phyloP scores from a whole-genome alignment of 23 red algal genomes.

The Gracilaria domingensis region DNA sequence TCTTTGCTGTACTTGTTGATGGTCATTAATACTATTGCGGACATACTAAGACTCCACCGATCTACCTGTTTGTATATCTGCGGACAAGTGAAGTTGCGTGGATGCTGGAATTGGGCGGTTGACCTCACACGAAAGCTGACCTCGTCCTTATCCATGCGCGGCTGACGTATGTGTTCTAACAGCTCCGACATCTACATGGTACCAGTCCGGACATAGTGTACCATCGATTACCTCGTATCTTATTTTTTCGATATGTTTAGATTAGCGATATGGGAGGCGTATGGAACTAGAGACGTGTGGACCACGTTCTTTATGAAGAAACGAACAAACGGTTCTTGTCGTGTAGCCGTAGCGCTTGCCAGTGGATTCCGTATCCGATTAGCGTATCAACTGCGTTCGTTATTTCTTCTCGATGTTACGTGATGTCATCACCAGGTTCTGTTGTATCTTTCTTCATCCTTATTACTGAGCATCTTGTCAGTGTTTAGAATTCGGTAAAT shows the following conservation, averaged over 20 bases:
- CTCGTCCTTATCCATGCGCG: neutral
- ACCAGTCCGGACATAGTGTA: too few relatives aligned
- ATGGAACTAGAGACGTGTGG: too few relatives aligned
- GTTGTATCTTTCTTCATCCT: neutral
- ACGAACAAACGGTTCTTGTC: neutral
- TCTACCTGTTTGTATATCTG: neutral
- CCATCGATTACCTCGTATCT: conserved; percentile 8
- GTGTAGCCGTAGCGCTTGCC: neutral
- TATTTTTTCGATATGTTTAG: conserved; percentile 9
- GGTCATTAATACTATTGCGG: neutral
- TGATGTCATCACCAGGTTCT: neutral
- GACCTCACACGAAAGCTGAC: neutral
- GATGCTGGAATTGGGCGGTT: neutral
- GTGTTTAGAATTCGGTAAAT: neutral
- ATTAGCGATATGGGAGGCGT: neutral
- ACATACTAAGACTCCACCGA: neutral
- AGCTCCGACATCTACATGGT: neutral
- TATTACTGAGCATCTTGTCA: neutral
- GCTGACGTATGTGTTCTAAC: neutral
- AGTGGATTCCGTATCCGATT: neutral
- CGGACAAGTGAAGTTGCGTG: neutral
- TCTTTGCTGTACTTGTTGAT: neutral
- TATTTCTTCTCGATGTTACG: neutral
- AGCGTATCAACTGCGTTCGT: neutral
- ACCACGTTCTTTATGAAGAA: neutral